Evolutionary conservation across 805 yeast genomes (phyloP).

Genomic region (Ogataea haglerorum): DNA sequence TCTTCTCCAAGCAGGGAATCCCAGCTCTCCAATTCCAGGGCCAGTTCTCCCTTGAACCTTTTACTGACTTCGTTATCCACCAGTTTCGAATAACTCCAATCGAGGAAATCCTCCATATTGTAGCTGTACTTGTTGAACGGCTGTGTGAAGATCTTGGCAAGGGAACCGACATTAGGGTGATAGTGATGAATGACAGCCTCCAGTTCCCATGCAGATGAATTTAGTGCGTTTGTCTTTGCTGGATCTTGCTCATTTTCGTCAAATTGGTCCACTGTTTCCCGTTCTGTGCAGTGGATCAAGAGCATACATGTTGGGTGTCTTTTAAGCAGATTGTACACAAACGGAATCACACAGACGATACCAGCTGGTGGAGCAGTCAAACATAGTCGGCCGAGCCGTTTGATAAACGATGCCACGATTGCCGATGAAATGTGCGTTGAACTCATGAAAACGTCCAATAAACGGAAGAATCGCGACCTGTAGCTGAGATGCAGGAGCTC

Average conservation of each 20-base stretch:
- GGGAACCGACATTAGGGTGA: constrained; percentile 92
- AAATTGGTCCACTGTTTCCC: constrained; percentile 61
- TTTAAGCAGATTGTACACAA: constrained; percentile 81
- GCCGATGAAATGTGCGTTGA: constrained; percentile 85
- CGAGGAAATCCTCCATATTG: constrained; percentile 90
- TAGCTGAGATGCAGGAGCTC: constrained; percentile 72
- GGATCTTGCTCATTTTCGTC: constrained; percentile 68
- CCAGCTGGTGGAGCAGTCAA: constrained; percentile 85
- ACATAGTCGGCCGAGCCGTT: constrained; percentile 70
- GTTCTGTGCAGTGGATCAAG: constrained; percentile 59
- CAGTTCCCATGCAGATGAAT: constrained; percentile 90
- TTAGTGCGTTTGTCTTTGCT: constrained; percentile 69
- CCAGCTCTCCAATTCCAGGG: constrained; percentile 69
- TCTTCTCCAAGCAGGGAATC: constrained; percentile 36
- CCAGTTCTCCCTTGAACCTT: constrained; percentile 66
- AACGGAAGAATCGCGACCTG: constrained; percentile 82
- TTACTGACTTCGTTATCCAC: constrained; percentile 62
- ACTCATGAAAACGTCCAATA: constrained; percentile 78
- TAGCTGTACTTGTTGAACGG: constrained; percentile 86
- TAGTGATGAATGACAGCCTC: constrained; percentile 73
- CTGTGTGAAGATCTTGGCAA: constrained; percentile 84
- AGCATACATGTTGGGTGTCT: constrained; percentile 94
- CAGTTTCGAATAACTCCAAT: constrained; percentile 76
- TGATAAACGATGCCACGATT: constrained; percentile 85
- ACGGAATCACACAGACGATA: constrained; percentile 82